Base-by-base conservation (phyloP, 225 moss, liverwort and hornwort species). In the Marchantia paleacea region DNA sequence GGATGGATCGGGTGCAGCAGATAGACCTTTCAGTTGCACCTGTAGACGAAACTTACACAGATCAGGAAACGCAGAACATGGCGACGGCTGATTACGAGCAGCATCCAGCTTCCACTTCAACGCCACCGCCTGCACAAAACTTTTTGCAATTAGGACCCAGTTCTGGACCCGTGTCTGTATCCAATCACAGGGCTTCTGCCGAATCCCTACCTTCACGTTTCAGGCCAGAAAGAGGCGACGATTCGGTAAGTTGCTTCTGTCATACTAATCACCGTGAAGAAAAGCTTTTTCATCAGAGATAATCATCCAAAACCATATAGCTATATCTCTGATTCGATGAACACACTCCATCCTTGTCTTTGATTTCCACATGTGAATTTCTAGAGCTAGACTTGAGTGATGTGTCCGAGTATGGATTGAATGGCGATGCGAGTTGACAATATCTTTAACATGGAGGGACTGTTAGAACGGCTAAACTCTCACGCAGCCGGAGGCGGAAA, bases 1-100 rank as follows among this genome's bases (percentile, higher is more conserved):
- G 78, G 15, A 25, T 63, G 78, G 78, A 78, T 48, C 63, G 78
- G 51, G 78, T 78, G 78, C 78, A 78, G 64, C 31, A 66, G 18
- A 78, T 78, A 28, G 78, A 78, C 28, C 78, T 78, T 26, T 78
- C 78, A 63, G 24, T 78, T 28, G 57, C 60, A 18, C 62, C 62
- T 1, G 7, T 10, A n/a, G 78, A 78, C 12, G 78, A 78, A 24
- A 4, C 50, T 65, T 65, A 66, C 62, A 8, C 55, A 54, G 76
- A 77, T 62, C 60, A 60, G 22, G 60, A 78, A 50, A 28, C 47
- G 64, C 64, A 64, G 50, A 49, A 66, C 12, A 66, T 48, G 49
- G 52, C 50, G 49, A 48, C 9, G 6, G 4, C 30, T 12, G 63
- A 57, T 39, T 39, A 39, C 18, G 63, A 63, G 0, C 12, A 63